Base-by-base conservation (phyloP, 441 rosid species). In the Corymbia calophylla region DNA sequence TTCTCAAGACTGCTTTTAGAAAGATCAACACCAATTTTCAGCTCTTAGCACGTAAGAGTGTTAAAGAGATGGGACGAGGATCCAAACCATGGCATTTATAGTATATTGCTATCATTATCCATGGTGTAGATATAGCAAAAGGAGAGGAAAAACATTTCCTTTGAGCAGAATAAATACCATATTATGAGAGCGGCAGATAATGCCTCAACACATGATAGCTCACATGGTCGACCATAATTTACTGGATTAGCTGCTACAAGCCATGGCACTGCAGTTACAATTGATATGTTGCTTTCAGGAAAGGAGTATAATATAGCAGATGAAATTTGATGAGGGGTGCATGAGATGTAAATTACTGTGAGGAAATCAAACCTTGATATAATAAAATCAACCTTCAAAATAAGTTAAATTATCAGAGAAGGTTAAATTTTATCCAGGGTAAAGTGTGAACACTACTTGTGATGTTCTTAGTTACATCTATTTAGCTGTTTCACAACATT, bases 241-340 rank as follows among this genome's bases (percentile, higher is more conserved):
- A 97, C 99, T 16, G 99, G 99, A 94, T 97, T 98, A 88, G 99
- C 99, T 90, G 99, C 99, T 48, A 98, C 99, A 87, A 98, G 96
- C 99, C 99, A 96, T 14, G 99, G 99, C 84, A 97, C 99, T 98
- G 94, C 92, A 94, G 90, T 91, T 86, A 81, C 88, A 88, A 89
- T 53, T 6, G 87, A 54, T 39, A 31, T 49, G 31, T 86, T 87
- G 90, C 87, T 62, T 60, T 73, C 84, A 77, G 16, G 53, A 77
- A 77, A 77, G 51, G n/a, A 77, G 51, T 23, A 77, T 44, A 47
- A 44, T 77, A 77, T 23, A 47, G 5, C n/a, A 21, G 84, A 77
- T 39, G 84, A 77, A 62, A 77, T 77, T 44, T 77, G 49, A 77
- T 23, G 51, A 44, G 9, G 51, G 51, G 7, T 77, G n/a, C 84